Base-by-base conservation (phyloP, 768 basidiomycete genomes). In the Tricholoma saponaceum region DNA sequence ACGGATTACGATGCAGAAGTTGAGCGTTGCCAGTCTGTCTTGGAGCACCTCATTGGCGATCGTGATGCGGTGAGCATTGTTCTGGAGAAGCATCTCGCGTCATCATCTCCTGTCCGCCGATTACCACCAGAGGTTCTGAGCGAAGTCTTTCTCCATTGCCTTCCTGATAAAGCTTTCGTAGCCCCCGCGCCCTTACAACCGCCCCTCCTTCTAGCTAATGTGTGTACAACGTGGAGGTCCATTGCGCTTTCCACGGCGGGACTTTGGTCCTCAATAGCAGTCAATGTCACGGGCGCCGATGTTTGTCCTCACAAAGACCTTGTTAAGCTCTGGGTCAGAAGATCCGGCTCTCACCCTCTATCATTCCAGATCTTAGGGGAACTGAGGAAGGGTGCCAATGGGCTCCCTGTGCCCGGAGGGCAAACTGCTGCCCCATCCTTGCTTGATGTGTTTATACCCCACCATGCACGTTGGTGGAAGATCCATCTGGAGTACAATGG, bases 371-470 rank as follows among this genome's bases (percentile, higher is more conserved):
- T 72, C 8, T 41, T 58, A 30, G 4, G 16, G 28, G n/a, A 26
- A 51, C 8, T 20, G 12, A 58, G 59, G 16, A 59, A 30, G 22
- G 32, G 25, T 23, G 39, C 8, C 30, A 8, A 32, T 32, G 30
- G 28, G 10, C 18, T 5, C 25, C 44, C 51, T 61, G 14, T 55
- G 60, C 50, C 59, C 25, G 14, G 58, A 56, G 32, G 61, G 60
- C 41, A 52, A 32, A 7, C 60, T 57, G 51, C 18, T 28, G 18
- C 66, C 59, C 43, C 43, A 63, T 44, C 55, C 58, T 57, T 4
- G 52, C 57, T 71, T 28, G 66, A 65, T 70, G 7, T 70, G 7
- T 69, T 64, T 51, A 54, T 66, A 3, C 66, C 67, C 4, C 67
- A 70, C 59, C 61, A 63, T 37, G 23, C 60, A 25, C 64, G 69